Percentiles rank a stretch among this genome's conserved stretches.
phyloP scores from a whole-genome alignment of 2,329 filamentous ascomycete species.

The Botrytis sinoallii region DNA sequence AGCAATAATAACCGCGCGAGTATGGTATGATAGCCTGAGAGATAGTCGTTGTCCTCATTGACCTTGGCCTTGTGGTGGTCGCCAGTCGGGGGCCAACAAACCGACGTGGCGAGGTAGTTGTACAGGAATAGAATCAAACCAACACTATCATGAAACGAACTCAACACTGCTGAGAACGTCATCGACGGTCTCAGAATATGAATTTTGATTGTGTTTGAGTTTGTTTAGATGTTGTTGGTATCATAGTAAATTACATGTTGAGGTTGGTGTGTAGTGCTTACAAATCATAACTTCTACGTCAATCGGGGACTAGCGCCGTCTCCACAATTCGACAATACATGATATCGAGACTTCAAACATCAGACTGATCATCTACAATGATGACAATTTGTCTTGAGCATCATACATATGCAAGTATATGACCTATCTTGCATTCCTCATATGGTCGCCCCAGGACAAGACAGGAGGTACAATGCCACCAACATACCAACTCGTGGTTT shows the following conservation, averaged over 20 bases:
- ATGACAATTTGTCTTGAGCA: background rate
- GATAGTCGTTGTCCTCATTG: slow-evolving; percentile 6
- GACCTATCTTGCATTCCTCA: background rate
- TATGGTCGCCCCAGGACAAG: background rate
- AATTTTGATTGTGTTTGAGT: background rate
- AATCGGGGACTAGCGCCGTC: background rate
- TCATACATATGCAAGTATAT: background rate
- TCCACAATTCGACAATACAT: background rate
- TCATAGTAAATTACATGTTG: background rate
- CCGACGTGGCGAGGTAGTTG: slow-evolving; percentile 3
- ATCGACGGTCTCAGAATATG: background rate
- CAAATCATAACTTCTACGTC: background rate
- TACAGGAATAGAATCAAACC: slow-evolving; percentile 9
- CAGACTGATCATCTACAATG: background rate
- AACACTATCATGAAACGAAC: slow-evolving; percentile 1
- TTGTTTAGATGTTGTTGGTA: background rate
- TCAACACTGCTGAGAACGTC: background rate
- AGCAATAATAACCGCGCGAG: background rate
- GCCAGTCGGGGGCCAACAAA: background rate
- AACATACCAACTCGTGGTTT: background rate
- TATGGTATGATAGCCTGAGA: slow-evolving; percentile 2
- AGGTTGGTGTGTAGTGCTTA: background rate
- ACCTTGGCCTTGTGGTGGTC: background rate
- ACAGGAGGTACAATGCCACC: background rate
- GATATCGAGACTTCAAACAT: background rate